These are phyloP conservation scores for Cercospora citrullina DNA, from an alignment of 2,329 filamentous ascomycete species.

Conservation along the genomic window DNA sequence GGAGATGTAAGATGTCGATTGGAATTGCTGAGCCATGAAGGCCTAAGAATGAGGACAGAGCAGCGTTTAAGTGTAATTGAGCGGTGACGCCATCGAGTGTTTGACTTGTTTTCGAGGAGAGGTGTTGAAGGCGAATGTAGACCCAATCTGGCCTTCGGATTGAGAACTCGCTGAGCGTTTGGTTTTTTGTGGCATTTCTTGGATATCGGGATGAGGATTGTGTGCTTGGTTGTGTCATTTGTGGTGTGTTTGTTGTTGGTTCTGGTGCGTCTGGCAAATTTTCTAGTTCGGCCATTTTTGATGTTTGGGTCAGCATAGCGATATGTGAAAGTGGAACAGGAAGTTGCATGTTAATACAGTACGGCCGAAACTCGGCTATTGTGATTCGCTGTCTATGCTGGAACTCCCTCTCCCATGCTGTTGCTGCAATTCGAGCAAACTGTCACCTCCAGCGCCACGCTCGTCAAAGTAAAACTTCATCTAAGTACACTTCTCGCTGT, in stretches of 20 bases:
- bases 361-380: slow-evolving; percentile 9
- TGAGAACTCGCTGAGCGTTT: slow-evolving; percentile 40
- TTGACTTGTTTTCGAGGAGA: slow-evolving; percentile 17
- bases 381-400: not conserved
- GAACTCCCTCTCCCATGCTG: not conserved
- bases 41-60: slow-evolving; percentile 69
- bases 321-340: not conserved
- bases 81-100: slow-evolving; percentile 62
- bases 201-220: slow-evolving; percentile 18
- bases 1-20: slow-evolving; percentile 67
- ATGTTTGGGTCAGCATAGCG: not conserved
- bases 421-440: not conserved
- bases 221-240: slow-evolving; percentile 12
- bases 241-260: slow-evolving; percentile 1
- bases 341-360: not conserved
- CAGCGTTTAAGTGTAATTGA: slow-evolving; percentile 62
- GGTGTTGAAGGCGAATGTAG: slow-evolving; percentile 47
- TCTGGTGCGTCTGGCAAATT: slow-evolving; percentile 18
- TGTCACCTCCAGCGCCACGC: slow-evolving; percentile 8
- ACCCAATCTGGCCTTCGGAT: slow-evolving; percentile 43
- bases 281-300: slow-evolving; percentile 15
- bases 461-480: not conserved
- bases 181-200: slow-evolving; percentile 25
- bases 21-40: slow-evolving; percentile 65
- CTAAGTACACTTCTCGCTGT: not conserved